Evolutionary conservation across 345 rosid species (phyloP).

Genomic region (Heritiera fomes): DNA sequence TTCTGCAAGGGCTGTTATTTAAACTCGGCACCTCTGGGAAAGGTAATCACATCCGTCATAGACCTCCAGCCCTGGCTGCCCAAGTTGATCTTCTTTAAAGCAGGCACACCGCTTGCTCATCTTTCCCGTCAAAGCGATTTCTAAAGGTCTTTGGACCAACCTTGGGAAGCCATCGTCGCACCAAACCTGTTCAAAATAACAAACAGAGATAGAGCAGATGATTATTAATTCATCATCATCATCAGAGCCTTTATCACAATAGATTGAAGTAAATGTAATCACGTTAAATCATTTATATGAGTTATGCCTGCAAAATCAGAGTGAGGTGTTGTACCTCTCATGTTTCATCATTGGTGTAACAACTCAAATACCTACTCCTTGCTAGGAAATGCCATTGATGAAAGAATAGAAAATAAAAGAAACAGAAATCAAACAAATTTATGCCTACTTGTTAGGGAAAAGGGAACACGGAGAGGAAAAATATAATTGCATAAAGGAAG

Average conservation of each 20-base stretch:
- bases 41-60: slow-evolving; percentile 77
- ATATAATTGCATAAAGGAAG: neutral
- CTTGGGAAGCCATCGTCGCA: slow-evolving; percentile 86
- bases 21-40: slow-evolving; percentile 69
- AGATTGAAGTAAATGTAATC: too few species aligned
- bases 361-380: neutral
- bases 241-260: too few species aligned
- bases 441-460: neutral
- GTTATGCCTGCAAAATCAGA: neutral
- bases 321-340: neutral
- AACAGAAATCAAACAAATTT: neutral
- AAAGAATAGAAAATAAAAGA: neutral
- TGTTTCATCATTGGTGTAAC: slow-evolving; percentile 1
- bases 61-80: slow-evolving; percentile 70
- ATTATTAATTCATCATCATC: too few species aligned
- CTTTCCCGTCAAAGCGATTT: slow-evolving; percentile 88
- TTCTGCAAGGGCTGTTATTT: slow-evolving; percentile 13
- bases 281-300: too few species aligned
- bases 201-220: neutral
- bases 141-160: slow-evolving; percentile 79
- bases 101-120: slow-evolving; percentile 95
- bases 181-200: slow-evolving; percentile 68
- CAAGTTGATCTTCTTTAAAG: slow-evolving; percentile 67
- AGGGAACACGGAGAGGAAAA: neutral
- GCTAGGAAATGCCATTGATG: neutral